A percentile compares a stretch with the other conserved stretches of the same genome.
These are phyloP conservation scores for Boletus rufocinnamomeus DNA, from an alignment of 768 basidiomycete species.

Conservation along the genomic window DNA sequence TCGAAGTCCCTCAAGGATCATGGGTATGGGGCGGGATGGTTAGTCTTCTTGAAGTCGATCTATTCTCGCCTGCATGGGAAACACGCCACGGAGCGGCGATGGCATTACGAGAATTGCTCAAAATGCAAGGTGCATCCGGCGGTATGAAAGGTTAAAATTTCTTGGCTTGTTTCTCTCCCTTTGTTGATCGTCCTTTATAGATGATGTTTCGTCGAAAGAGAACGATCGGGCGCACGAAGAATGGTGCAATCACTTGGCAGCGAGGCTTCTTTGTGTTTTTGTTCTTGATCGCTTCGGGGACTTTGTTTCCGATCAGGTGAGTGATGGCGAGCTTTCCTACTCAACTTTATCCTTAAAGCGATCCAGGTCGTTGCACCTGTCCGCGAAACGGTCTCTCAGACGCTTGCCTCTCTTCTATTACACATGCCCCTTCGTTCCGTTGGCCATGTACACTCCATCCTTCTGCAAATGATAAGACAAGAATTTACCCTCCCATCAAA, in stretches of 20 bases:
- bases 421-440: constrained; percentile 86
- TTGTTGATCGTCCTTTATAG: constrained; percentile 38
- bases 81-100: constrained; percentile 91
- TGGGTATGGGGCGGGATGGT: constrained; percentile 91
- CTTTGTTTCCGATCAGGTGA: constrained; percentile 88
- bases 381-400: constrained; percentile 93
- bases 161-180: not conserved
- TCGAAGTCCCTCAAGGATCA: constrained; percentile 69
- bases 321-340: constrained; percentile 10
- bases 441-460: constrained; percentile 74
- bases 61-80: constrained; percentile 90
- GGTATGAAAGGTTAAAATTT: constrained; percentile 69
- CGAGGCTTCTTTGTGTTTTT: constrained; percentile 85
- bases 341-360: not conserved
- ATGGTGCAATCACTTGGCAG: constrained; percentile 89
- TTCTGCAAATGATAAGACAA: constrained; percentile 94
- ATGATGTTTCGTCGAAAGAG: constrained; percentile 49
- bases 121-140: constrained; percentile 76
- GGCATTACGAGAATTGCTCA: constrained; percentile 86
- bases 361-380: constrained; percentile 90
- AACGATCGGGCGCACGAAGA: constrained; percentile 73
- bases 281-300: constrained; percentile 98
- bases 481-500: constrained; percentile 57
- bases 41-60: constrained; percentile 75
- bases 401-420: constrained; percentile 83